Conservation (phyloP, 2,329 filamentous ascomycete species). For the Fusarium penzigii region DNA sequence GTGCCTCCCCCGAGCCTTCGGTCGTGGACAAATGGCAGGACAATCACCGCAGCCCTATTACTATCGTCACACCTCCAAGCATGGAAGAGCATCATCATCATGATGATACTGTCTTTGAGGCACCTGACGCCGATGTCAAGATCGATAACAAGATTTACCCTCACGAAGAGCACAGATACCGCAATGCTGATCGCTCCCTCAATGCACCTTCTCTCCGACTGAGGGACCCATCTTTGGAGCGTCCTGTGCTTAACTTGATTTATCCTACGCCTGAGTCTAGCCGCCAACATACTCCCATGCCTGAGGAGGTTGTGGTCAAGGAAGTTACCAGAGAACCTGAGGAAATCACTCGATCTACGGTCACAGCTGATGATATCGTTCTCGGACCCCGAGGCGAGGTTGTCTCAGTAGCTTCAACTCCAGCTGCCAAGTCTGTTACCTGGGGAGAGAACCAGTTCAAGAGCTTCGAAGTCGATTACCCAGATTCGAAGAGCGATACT, state of each 20-base stretch:
- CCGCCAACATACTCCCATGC: conserved; percentile 46
- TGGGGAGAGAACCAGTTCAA: conserved; percentile 68
- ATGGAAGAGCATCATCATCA: conserved; percentile 43
- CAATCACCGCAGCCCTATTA: conserved; percentile 38
- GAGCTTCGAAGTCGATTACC: conserved; percentile 62
- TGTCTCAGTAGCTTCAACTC: conserved; percentile 29
- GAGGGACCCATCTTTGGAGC: conserved; percentile 54
- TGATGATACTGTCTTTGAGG: conserved; percentile 54
- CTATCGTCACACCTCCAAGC: conserved; percentile 57
- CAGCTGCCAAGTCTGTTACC: conserved; percentile 56
- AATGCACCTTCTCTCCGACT: conserved; percentile 41
- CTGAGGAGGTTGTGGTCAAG: conserved; percentile 16
- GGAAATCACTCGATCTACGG: conserved; percentile 21
- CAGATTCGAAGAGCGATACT: conserved; percentile 43
- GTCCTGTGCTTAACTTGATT: conserved; percentile 62
- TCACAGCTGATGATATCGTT: conserved; percentile 36
- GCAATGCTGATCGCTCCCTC: conserved; percentile 27
- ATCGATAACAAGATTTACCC: conserved; percentile 62
- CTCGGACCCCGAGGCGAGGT: conserved; percentile 45
- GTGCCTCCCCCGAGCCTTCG: conserved; percentile 52
- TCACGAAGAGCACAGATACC: conserved; percentile 45
- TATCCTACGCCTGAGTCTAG: conserved; percentile 56
- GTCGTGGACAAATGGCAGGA: conserved; percentile 56
- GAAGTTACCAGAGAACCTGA: conserved; percentile 17
- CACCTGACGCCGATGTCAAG: conserved; percentile 63